Conservation (phyloP, 805 yeast species). For the Ogataea nonfermentans region DNA sequence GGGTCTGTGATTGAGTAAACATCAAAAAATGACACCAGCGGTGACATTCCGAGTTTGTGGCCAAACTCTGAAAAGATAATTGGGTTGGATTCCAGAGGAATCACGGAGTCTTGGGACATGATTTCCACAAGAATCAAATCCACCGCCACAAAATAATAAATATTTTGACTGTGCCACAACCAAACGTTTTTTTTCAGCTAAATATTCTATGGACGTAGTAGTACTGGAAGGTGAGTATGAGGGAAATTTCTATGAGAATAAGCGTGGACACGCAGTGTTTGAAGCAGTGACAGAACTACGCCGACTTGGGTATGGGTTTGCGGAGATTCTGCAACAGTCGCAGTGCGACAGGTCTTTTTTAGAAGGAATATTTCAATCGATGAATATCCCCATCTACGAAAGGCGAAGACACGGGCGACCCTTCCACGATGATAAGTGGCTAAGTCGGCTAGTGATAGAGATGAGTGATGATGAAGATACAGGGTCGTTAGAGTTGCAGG, state of each 20-base stretch:
- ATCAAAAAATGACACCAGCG: constrained; percentile 65
- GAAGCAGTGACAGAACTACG: constrained; percentile 26
- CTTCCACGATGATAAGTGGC: constrained; percentile 22
- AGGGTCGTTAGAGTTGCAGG: constrained; percentile 8
- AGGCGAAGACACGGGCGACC: constrained; percentile 6
- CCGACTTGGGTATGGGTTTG: constrained; percentile 22
- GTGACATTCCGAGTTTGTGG: constrained; percentile 61
- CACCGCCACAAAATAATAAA: background rate
- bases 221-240: constrained; percentile 11
- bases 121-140: background rate
- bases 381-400: constrained; percentile 9
- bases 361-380: constrained; percentile 10
- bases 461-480: constrained; percentile 37
- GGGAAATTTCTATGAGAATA: constrained; percentile 8
- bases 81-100: constrained; percentile 92
- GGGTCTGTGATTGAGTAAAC: constrained; percentile 83
- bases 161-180: background rate
- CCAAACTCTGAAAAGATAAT: constrained; percentile 73
- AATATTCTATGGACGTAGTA: constrained; percentile 14
- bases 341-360: constrained; percentile 20
- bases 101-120: constrained; percentile 42
- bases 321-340: constrained; percentile 18
- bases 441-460: constrained; percentile 16
- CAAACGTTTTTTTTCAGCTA: too few relatives aligned
- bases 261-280: constrained; percentile 18